Evolutionary conservation across 257 asterid genomes (phyloP).

Genomic region (Solanum dulcamara): DNA sequence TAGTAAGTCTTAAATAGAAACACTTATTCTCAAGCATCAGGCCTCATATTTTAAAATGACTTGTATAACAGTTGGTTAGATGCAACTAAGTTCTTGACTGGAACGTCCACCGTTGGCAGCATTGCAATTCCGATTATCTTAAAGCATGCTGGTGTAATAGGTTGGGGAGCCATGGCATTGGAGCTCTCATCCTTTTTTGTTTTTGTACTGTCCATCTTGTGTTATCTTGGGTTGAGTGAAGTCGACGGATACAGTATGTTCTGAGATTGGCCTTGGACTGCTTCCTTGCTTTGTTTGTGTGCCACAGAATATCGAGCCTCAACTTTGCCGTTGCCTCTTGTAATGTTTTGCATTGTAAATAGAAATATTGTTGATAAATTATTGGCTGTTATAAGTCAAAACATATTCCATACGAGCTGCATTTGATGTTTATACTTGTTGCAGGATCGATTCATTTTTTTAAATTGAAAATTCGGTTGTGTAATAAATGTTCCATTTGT

Average conservation of each 20-base stretch:
- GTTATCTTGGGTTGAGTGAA: conserved; percentile 40
- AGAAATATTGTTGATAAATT: neutral
- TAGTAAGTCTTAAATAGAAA: neutral
- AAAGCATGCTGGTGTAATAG: conserved; percentile 81
- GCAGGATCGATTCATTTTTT: neutral
- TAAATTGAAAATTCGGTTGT: neutral
- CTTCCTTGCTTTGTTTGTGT: neutral
- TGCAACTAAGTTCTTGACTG: conserved; percentile 79
- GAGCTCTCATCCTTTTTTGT: conserved; percentile 73
- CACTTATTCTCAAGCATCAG: neutral
- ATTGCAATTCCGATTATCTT: conserved; percentile 76
- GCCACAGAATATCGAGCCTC: neutral
- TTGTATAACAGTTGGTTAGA: conserved; percentile 60
- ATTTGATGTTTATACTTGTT: neutral
- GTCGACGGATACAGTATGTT: conserved; percentile 54
- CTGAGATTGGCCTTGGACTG: conserved; percentile 2
- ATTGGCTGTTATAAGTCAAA: neutral
- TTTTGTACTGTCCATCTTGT: conserved; percentile 50
- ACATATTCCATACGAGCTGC: neutral
- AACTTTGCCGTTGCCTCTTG: neutral
- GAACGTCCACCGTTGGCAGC: conserved; percentile 84
- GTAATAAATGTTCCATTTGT: neutral
- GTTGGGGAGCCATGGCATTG: conserved; percentile 95
- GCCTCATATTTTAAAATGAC: neutral
- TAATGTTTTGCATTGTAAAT: neutral